Conservation (phyloP, 371 early-diverging fungal species). For the Rhizopus stolonifer region DNA sequence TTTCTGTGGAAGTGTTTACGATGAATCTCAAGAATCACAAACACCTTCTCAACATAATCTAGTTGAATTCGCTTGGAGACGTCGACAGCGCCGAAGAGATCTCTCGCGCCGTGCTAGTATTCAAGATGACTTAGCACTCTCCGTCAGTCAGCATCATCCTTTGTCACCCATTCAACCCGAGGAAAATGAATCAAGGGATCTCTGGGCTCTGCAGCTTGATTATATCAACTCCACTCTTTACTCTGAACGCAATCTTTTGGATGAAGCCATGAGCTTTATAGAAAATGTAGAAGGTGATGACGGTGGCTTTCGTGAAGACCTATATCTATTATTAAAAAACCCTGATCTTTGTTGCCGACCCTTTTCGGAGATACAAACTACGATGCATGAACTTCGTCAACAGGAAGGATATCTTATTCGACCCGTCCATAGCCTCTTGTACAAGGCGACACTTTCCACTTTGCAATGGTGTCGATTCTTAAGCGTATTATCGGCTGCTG, state of each 20-base stretch:
- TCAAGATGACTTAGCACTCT: not conserved
- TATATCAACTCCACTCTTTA: not conserved
- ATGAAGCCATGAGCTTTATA: constrained; percentile 37
- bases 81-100: constrained; percentile 14
- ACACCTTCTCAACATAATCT: constrained; percentile 1
- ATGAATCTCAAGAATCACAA: constrained; percentile 7
- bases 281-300: constrained; percentile 19
- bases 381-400: constrained; percentile 28
- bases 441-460: constrained; percentile 16
- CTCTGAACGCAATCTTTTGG: constrained; percentile 29
- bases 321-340: constrained; percentile 23
- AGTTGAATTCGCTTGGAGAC: constrained; percentile 12
- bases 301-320: constrained; percentile 23
- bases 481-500: constrained; percentile 51
- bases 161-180: not conserved
- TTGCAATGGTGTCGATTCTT: constrained; percentile 66
- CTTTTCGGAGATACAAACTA: constrained; percentile 23
- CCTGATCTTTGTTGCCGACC: constrained; percentile 26
- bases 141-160: not conserved
- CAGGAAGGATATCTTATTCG: constrained; percentile 14
- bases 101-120: not conserved
- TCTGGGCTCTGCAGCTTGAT: not conserved
- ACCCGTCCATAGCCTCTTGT: not conserved
- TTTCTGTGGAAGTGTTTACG: constrained; percentile 27
- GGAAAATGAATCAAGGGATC: not conserved